These are phyloP conservation scores for Potentilla sterilis DNA, from an alignment of 306 rosid genomes.

Conservation along the genomic window DNA sequence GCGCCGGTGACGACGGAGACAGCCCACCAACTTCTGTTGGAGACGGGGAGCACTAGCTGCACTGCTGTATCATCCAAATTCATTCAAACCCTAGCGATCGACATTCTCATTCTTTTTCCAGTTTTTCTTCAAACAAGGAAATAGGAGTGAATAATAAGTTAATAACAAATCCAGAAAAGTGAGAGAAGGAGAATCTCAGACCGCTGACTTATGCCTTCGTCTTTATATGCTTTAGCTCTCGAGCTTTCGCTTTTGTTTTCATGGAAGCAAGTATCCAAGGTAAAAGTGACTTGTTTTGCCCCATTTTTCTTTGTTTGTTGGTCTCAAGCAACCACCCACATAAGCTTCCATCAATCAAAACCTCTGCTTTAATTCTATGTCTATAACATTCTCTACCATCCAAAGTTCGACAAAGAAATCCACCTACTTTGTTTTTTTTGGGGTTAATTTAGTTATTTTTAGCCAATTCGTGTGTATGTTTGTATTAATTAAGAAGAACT, in stretches of 20 bases:
- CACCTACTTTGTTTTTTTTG: too few relatives aligned
- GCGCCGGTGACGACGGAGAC: background rate
- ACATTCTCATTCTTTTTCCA: background rate
- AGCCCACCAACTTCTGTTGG: constrained; percentile 6
- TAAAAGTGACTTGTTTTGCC: constrained; percentile 38
- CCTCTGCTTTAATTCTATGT: background rate
- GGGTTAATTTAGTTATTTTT: too few relatives aligned
- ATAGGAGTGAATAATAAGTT: background rate
- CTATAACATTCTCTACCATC: background rate
- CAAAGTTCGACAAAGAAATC: background rate
- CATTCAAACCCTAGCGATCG: background rate
- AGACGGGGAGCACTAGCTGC: background rate
- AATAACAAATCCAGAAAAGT: constrained; percentile 16
- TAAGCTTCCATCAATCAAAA: background rate
- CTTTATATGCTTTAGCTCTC: constrained; percentile 35
- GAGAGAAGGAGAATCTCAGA: constrained; percentile 35
- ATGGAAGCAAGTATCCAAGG: constrained; percentile 34
- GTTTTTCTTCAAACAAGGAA: background rate
- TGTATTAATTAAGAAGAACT: too few relatives aligned
- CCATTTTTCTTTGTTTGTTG: constrained; percentile 26
- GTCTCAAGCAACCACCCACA: constrained; percentile 9
- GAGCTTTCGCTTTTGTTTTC: constrained; percentile 28
- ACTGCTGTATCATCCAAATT: background rate
- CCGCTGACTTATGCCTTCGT: constrained; percentile 53
- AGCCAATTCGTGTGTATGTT: too few relatives aligned